Percentiles rank a stretch among this genome's conserved stretches.
Evolutionary conservation across 2,329 filamentous ascomycete genomes (phyloP).

Genomic region (Beauveria rudraprayagi): DNA sequence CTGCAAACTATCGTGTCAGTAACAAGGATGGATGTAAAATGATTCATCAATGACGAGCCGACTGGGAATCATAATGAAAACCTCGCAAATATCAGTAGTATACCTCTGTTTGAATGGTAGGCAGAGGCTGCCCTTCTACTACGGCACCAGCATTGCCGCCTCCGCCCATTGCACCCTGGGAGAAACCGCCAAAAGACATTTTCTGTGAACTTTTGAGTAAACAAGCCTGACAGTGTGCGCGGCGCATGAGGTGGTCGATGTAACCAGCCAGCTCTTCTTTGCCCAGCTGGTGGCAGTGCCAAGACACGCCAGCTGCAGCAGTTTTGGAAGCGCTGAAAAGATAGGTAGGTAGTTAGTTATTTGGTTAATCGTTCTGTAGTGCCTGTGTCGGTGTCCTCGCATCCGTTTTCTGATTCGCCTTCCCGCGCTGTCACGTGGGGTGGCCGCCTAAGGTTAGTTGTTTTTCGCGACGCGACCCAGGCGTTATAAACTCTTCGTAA

Average conservation of each 20-base stretch:
- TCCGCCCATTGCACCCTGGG: conserved; percentile 32
- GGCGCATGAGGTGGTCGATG: background rate
- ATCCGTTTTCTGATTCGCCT: no score
- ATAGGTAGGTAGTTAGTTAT: background rate
- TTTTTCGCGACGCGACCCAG: no score
- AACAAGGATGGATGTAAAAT: background rate
- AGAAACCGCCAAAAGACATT: conserved; percentile 55
- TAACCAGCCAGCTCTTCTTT: background rate
- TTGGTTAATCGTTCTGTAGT: background rate
- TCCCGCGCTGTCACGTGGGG: no score
- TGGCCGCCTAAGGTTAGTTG: no score
- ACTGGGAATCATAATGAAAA: background rate
- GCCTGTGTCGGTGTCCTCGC: no score
- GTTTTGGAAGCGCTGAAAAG: background rate
- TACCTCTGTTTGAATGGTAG: conserved; percentile 78
- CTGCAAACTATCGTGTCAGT: conserved; percentile 28
- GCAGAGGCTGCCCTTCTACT: conserved; percentile 55
- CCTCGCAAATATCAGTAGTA: conserved; percentile 15
- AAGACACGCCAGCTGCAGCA: background rate
- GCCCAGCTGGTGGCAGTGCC: background rate
- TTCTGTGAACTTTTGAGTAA: background rate
- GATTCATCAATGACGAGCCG: no score
- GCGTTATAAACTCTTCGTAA: no score
- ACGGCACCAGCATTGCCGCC: conserved; percentile 32
- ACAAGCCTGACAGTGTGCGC: background rate